phyloP scores from a whole-genome alignment of 176 grass and related monocot species.

The Otatea glauca region DNA sequence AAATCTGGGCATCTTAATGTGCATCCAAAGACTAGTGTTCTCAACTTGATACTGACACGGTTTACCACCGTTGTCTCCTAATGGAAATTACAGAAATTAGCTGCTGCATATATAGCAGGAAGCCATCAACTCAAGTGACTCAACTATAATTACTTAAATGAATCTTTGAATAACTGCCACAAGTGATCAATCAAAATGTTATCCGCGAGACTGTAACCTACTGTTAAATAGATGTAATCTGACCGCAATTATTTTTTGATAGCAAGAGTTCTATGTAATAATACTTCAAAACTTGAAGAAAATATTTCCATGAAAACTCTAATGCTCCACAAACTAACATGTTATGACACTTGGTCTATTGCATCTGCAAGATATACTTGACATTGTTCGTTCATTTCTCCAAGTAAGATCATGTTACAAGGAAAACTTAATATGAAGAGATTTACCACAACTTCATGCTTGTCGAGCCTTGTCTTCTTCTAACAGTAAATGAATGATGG shows the following conservation, averaged over 20 bases:
- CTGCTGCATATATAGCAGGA: neutral
- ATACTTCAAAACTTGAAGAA: constrained; percentile 8
- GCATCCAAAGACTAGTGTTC: constrained; percentile 20
- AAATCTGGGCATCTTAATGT: constrained; percentile 15
- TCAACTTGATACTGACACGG: constrained; percentile 8
- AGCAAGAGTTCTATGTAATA: constrained; percentile 4
- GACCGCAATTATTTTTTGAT: neutral
- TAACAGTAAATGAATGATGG: constrained; percentile 87
- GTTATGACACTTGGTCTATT: constrained; percentile 9
- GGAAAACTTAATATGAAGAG: constrained; percentile 25
- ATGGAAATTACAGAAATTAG: constrained; percentile 33
- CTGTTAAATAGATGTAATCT: neutral
- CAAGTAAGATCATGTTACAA: constrained; percentile 14
- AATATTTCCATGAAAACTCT: constrained; percentile 33
- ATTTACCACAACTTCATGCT: constrained; percentile 58
- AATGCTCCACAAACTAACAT: constrained; percentile 5
- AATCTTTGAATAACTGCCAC: neutral
- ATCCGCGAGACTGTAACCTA: neutral
- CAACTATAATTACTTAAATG: constrained; percentile 18
- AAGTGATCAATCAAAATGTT: constrained; percentile 20
- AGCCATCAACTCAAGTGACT: neutral
- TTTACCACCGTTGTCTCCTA: constrained; percentile 25
- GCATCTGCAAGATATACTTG: constrained; percentile 21
- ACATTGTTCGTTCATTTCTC: constrained; percentile 28
- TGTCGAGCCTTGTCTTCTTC: constrained; percentile 85